These are phyloP conservation scores for Colletotrichum tropicicola DNA, from an alignment of 2,329 filamentous ascomycete species.

Conservation along the genomic window DNA sequence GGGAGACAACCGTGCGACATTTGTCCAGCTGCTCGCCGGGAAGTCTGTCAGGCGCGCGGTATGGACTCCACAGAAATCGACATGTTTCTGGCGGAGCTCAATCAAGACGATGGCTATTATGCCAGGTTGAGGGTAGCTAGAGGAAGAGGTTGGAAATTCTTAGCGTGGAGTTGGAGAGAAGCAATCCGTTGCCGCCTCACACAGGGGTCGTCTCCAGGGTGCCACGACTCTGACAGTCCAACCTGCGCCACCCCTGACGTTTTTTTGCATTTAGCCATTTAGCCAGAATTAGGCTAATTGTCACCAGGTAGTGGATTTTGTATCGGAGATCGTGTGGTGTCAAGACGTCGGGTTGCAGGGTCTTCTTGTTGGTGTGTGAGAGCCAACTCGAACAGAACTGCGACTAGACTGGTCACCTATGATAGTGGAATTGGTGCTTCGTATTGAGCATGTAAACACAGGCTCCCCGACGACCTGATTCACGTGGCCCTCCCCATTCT, in stretches of 20 bases:
- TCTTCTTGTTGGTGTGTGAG: not conserved
- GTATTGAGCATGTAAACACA: too few species aligned
- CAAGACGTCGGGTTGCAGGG: not conserved
- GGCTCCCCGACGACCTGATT: too few species aligned
- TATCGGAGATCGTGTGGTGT: conserved; percentile 9
- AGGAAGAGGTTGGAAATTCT: not conserved
- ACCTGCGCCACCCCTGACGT: conserved; percentile 2
- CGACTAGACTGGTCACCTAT: not conserved
- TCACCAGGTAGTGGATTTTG: not conserved
- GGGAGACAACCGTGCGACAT: not conserved
- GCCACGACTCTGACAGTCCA: not conserved
- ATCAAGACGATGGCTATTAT: not conserved
- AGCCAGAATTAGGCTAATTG: conserved; percentile 24
- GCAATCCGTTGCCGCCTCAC: conserved; percentile 9
- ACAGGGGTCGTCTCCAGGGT: conserved; percentile 2
- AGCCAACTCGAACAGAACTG: conserved; percentile 5
- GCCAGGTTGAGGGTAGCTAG: not conserved
- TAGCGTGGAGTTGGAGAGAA: not conserved
- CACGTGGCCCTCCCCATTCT: not conserved
- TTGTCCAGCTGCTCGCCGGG: not conserved
- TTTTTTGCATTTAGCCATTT: conserved; percentile 23
- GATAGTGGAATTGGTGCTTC: not conserved
- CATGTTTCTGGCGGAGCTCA: not conserved
- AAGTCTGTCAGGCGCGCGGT: not conserved
- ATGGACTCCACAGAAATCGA: not conserved